Percentiles rank a stretch among this genome's conserved stretches.
These are phyloP conservation scores for Fusarium transvaalense DNA, from an alignment of 2,329 filamentous ascomycete species.

Conservation along the genomic window DNA sequence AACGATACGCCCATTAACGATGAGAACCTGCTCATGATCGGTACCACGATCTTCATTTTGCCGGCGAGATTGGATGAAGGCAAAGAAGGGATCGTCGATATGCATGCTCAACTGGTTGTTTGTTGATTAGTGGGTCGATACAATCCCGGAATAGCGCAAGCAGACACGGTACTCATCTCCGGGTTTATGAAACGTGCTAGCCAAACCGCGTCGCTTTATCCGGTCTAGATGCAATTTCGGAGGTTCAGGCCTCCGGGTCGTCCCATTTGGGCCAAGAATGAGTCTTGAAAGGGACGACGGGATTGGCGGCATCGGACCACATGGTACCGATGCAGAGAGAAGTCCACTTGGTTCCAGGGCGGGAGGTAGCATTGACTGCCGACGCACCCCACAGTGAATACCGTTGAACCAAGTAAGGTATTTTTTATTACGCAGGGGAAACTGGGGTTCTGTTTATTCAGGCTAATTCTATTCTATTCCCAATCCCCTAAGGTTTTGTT, in stretches of 20 bases:
- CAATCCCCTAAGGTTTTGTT: slow-evolving; percentile 11
- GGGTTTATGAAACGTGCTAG: slow-evolving; percentile 25
- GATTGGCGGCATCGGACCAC: slow-evolving; percentile 14
- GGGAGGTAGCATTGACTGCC: slow-evolving; percentile 29
- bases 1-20: slow-evolving; percentile 3
- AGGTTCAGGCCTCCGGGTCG: slow-evolving; percentile 30
- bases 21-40: slow-evolving; percentile 11
- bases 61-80: slow-evolving; percentile 17
- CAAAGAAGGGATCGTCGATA: slow-evolving; percentile 7
- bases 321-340: slow-evolving; percentile 5
- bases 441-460: slow-evolving; percentile 20
- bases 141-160: not conserved
- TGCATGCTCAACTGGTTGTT: not conserved
- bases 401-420: not conserved
- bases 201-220: slow-evolving; percentile 23
- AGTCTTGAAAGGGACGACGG: slow-evolving; percentile 1
- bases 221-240: slow-evolving; percentile 31
- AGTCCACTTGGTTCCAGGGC: not conserved
- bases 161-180: slow-evolving; percentile 28
- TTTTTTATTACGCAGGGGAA: slow-evolving; percentile 17
- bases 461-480: slow-evolving; percentile 17
- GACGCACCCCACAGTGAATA: slow-evolving; percentile 18
- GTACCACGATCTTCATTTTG: slow-evolving; percentile 25
- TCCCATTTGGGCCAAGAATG: slow-evolving; percentile 17
- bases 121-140: slow-evolving; percentile 26